Evolutionary conservation across 345 rosid species (phyloP), one percentile per base, ranked within the genome.

Genomic region (Dipteronia sinensis): DNA sequence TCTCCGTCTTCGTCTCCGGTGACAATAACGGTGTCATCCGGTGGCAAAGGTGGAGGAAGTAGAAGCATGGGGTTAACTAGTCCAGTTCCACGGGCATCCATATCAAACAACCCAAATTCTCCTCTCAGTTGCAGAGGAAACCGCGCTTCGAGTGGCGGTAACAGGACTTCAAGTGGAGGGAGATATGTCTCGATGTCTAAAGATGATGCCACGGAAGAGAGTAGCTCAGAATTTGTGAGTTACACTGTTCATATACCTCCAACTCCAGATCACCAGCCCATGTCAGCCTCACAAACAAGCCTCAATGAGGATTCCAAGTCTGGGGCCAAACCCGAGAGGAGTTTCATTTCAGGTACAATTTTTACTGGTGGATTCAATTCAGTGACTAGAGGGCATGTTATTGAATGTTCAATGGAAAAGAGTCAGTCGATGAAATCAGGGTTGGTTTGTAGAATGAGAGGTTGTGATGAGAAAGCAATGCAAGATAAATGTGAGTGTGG

Each of bases 241-340:
- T 92, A 92, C 72, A 92, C 97, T 0, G 97, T 92, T 29, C 97
- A 92, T 23, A 90, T 92, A 11, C 97, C 97, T 6, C 88, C 94
- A 0, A 92, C 97, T 53, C 97, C 97, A 1, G 97, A 92, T 78
- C 93, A 88, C 79, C 93, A 90, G 69, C 77, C 88, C n/a, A 55
- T 88, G 27, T 84, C 88, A 8, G 72, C 83, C 59, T 92, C 94
- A 2, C 89, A 82, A 13, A 83, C 87, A 10, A 90, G 94, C 80
- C 67, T 82, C 47, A 34, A 56, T 20, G 89, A 81, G 53, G 88
- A 86, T 20, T 72, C 61, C 13, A 80, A 69, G 67, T 83, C 22
- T 61, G 84, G 77, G 65, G 82, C 71, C 1, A 80, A 77, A 10
- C 86, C 86, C 0, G 86, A 88, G 2, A 74, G 77, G 65, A 85